Evolutionary conservation across 768 basidiomycete genomes (phyloP).

Genomic region (Suillus subalutaceus): DNA sequence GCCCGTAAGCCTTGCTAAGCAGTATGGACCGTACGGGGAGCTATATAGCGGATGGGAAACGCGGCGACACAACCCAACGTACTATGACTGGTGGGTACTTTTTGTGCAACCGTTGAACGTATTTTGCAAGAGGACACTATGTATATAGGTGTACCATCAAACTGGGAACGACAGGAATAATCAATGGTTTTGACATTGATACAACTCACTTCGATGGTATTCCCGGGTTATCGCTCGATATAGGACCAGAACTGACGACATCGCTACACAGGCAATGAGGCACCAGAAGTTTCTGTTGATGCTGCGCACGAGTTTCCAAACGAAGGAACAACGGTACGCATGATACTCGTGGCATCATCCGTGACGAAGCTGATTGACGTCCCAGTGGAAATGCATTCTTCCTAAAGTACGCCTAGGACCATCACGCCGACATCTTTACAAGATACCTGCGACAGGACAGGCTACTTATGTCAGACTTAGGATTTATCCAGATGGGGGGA

Average conservation of each 20-base stretch:
- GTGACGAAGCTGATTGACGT: conserved; percentile 4
- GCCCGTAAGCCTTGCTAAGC: conserved; percentile 87
- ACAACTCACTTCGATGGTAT: conserved; percentile 90
- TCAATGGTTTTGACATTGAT: conserved; percentile 90
- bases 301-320: conserved; percentile 49
- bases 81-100: conserved; percentile 72
- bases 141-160: conserved; percentile 85
- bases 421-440: conserved; percentile 87
- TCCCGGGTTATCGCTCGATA: conserved; percentile 16
- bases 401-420: conserved; percentile 80
- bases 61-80: conserved; percentile 81
- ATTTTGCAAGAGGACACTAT: not conserved
- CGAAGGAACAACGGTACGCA: conserved; percentile 57
- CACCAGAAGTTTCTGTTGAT: conserved; percentile 81
- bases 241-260: not conserved
- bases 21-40: conserved; percentile 95
- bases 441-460: conserved; percentile 51
- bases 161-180: conserved; percentile 73
- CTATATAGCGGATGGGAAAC: conserved; percentile 95
- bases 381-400: conserved; percentile 80
- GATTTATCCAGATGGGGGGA: conserved; percentile 97
- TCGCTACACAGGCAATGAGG: conserved; percentile 69
- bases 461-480: conserved; percentile 87
- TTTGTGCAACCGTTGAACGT: not conserved
- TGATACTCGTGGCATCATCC: not conserved